These are phyloP conservation scores for Geotrichum cucujoidarum DNA, from an alignment of 1,139 yeast species.

Conservation along the genomic window DNA sequence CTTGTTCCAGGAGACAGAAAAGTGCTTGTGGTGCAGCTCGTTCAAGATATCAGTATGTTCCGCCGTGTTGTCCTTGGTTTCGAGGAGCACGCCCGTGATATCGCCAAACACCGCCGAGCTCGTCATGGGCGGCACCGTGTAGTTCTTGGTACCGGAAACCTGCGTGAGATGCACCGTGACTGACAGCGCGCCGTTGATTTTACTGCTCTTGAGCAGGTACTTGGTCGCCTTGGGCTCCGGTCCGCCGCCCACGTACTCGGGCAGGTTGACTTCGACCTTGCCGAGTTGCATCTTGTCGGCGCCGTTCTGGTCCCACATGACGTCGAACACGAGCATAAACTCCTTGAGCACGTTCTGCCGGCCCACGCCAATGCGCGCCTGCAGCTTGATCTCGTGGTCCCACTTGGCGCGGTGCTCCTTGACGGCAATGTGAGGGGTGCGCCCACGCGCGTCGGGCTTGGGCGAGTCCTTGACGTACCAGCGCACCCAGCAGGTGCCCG, in stretches of 20 bases:
- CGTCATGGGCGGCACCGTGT: slow-evolving; percentile 25
- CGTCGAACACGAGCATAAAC: slow-evolving; percentile 35
- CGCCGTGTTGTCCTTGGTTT: slow-evolving; percentile 12
- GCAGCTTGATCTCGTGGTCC: slow-evolving; percentile 40
- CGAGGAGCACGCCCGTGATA: slow-evolving; percentile 19
- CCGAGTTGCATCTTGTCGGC: slow-evolving; percentile 52
- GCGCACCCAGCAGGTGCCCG: slow-evolving; percentile 64
- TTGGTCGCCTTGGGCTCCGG: slow-evolving; percentile 49
- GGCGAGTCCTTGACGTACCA: slow-evolving; percentile 49
- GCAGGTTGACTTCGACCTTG: slow-evolving; percentile 56
- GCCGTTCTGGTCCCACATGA: slow-evolving; percentile 35
- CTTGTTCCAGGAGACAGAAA: slow-evolving; percentile 74
- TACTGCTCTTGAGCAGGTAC: slow-evolving; percentile 69
- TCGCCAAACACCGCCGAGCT: slow-evolving; percentile 19
- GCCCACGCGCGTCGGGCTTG: slow-evolving; percentile 42
- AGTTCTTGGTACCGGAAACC: slow-evolving; percentile 42
- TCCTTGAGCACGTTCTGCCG: slow-evolving; percentile 32
- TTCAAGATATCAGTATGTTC: slow-evolving; percentile 9
- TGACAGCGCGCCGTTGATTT: slow-evolving; percentile 72
- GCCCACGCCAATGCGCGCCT: slow-evolving; percentile 43
- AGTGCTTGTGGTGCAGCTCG: slow-evolving; percentile 51
- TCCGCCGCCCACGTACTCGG: slow-evolving; percentile 59
- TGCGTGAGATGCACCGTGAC: slow-evolving; percentile 45
- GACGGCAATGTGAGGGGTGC: slow-evolving; percentile 43
- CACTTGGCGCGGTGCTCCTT: slow-evolving; percentile 49